Conservation (phyloP, 75 land plant species). For the Picea glauca region DNA sequence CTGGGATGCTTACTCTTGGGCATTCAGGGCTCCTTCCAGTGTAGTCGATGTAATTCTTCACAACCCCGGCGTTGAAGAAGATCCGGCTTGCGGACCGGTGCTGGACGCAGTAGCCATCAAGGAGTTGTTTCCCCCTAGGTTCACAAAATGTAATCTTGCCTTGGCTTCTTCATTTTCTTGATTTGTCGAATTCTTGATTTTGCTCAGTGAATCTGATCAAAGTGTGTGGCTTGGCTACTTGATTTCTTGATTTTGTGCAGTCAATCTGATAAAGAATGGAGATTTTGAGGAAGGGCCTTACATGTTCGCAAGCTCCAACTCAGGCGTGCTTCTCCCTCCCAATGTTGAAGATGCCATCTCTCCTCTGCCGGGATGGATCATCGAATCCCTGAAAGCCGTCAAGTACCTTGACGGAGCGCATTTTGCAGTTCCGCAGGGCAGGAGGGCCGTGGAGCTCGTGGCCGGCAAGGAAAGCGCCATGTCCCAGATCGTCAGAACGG, state of each 20-base stretch:
- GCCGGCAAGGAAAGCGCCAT: conserved; percentile 30
- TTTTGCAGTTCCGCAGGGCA: conserved; percentile 30
- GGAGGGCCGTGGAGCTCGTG: conserved; percentile 31
- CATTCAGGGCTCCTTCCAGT: conserved; percentile 24
- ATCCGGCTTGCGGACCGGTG: conserved; percentile 78
- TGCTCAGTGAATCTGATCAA: no score
- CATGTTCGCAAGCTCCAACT: background rate
- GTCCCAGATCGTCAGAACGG: conserved; percentile 23
- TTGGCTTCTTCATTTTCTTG: no score
- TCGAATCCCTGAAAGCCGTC: conserved; percentile 4
- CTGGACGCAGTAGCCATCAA: conserved; percentile 71
- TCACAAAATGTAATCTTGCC: no score
- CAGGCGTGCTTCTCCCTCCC: conserved; percentile 9
- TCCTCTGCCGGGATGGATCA: conserved; percentile 11
- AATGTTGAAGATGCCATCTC: background rate
- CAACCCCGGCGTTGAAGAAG: conserved; percentile 59
- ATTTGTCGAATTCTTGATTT: no score
- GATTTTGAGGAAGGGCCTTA: conserved; percentile 23
- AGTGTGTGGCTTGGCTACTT: no score
- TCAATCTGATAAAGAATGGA: conserved; percentile 10
- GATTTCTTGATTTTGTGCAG: no score
- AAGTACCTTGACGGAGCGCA: conserved; percentile 17
- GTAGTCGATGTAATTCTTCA: conserved; percentile 33
- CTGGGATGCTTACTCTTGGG: conserved; percentile 60
- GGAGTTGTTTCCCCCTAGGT: conserved; percentile 29